phyloP scores from a whole-genome alignment of 306 rosid species.

The Cucurbita ficifolia region DNA sequence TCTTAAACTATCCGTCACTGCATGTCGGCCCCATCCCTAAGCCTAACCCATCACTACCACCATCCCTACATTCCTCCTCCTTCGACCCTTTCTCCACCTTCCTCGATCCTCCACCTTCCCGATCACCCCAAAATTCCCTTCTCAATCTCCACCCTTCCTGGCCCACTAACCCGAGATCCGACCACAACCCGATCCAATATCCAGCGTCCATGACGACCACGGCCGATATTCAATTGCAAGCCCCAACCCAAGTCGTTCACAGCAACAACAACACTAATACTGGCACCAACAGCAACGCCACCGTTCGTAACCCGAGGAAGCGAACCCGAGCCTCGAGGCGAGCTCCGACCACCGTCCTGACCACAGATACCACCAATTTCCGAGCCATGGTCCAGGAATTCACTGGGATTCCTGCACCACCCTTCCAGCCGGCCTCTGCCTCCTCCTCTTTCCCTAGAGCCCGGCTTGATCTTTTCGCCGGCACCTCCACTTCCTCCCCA shows the following conservation, averaged over 20 bases:
- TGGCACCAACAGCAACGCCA: not conserved
- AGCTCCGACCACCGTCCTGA: slow-evolving; percentile 86
- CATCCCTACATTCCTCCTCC: slow-evolving; percentile 13
- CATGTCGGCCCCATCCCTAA: slow-evolving; percentile 19
- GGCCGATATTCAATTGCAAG: slow-evolving; percentile 11
- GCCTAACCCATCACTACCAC: slow-evolving; percentile 1
- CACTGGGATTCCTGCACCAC: slow-evolving; percentile 91
- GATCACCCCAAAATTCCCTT: slow-evolving; percentile 6
- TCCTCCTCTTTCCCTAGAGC: slow-evolving; percentile 42
- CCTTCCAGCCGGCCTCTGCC: slow-evolving; percentile 49
- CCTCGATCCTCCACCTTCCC: slow-evolving; percentile 33
- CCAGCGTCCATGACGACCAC: slow-evolving; percentile 15
- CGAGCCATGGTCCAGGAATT: slow-evolving; percentile 99
- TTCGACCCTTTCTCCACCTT: slow-evolving; percentile 45
- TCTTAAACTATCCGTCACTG: slow-evolving; percentile 17
- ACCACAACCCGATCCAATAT: not conserved
- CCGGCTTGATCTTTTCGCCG: slow-evolving; percentile 57
- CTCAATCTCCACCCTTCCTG: slow-evolving; percentile 40
- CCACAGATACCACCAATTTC: slow-evolving; percentile 83
- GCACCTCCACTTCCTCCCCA: slow-evolving; percentile 22
- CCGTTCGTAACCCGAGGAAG: slow-evolving; percentile 66
- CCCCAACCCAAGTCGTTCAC: not conserved
- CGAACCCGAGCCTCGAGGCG: slow-evolving; percentile 85
- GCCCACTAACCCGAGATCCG: slow-evolving; percentile 30
- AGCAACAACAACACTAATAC: not conserved